Evolutionary conservation across 805 yeast genomes (phyloP).

Genomic region (Zygoascus flipseniorum): DNA sequence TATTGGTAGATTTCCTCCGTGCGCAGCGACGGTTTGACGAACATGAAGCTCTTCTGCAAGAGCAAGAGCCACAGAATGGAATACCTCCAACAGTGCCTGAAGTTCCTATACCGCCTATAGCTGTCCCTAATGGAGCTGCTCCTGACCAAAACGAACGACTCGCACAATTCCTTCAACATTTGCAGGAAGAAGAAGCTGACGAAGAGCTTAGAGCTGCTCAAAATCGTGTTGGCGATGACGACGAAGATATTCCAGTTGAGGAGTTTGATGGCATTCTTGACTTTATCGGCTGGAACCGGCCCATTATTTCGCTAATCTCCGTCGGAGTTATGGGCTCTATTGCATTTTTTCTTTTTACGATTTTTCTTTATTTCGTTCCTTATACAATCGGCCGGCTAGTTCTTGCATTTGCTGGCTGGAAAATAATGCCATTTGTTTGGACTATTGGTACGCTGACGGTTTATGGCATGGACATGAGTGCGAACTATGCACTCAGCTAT

Average conservation of each 20-base stretch:
- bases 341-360: slow-evolving; percentile 10
- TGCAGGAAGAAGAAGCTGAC: background rate
- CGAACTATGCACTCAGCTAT: background rate
- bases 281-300: slow-evolving; percentile 22
- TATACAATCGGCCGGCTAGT: slow-evolving; percentile 19
- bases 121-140: background rate
- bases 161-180: background rate
- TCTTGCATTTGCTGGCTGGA: background rate
- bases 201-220: slow-evolving; percentile 6
- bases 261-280: slow-evolving; percentile 24
- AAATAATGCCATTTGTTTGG: background rate
- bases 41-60: background rate
- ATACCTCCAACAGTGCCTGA: background rate
- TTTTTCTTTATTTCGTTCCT: slow-evolving; percentile 19
- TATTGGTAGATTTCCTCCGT: background rate
- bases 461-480: background rate
- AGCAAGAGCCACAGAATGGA: background rate
- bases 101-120: background rate
- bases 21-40: background rate
- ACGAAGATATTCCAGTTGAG: slow-evolving; percentile 13
- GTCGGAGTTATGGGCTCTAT: slow-evolving; percentile 16
- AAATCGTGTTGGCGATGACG: slow-evolving; percentile 4
- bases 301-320: slow-evolving; percentile 15
- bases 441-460: background rate
- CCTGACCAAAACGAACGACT: background rate